These are phyloP conservation scores for Starmerella vaccinii DNA, from an alignment of 805 yeast genomes.

Conservation along the genomic window DNA sequence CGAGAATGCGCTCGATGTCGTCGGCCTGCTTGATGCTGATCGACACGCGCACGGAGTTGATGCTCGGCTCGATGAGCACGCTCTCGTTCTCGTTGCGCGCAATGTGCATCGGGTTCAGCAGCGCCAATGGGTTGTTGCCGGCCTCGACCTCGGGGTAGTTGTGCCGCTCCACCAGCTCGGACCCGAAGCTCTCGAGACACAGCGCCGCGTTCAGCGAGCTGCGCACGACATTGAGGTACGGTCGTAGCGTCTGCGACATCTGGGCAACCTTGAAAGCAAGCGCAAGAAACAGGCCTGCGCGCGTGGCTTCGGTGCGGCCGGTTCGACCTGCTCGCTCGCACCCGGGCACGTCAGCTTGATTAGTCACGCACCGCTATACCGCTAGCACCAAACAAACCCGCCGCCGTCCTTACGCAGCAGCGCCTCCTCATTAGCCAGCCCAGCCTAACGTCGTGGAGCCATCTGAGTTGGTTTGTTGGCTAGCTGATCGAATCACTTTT, in stretches of 20 bases:
- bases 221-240: conserved; percentile 88
- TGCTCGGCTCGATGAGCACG: conserved; percentile 85
- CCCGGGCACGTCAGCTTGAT: too few species aligned
- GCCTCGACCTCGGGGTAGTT: conserved; percentile 95
- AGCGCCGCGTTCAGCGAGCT: conserved; percentile 87
- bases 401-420: not conserved
- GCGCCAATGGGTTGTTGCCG: conserved; percentile 66
- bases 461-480: too few species aligned
- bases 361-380: not conserved
- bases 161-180: conserved; percentile 93
- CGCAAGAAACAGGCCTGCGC: not conserved
- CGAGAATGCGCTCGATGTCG: conserved; percentile 89
- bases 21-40: conserved; percentile 94
- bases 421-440: not conserved
- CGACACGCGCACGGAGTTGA: conserved; percentile 83
- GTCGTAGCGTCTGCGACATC: conserved; percentile 93
- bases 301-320: not conserved
- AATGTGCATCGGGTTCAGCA: conserved; percentile 79
- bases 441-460: too few species aligned
- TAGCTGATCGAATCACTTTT: too few species aligned
- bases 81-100: conserved; percentile 89
- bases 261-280: not conserved
- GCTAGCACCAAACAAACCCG: not conserved
- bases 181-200: conserved; percentile 85
- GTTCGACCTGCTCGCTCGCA: too few species aligned